Evolutionary conservation across 495 filamentous ascomycete genomes (phyloP).

Genomic region (Aspergillus baeticus): DNA sequence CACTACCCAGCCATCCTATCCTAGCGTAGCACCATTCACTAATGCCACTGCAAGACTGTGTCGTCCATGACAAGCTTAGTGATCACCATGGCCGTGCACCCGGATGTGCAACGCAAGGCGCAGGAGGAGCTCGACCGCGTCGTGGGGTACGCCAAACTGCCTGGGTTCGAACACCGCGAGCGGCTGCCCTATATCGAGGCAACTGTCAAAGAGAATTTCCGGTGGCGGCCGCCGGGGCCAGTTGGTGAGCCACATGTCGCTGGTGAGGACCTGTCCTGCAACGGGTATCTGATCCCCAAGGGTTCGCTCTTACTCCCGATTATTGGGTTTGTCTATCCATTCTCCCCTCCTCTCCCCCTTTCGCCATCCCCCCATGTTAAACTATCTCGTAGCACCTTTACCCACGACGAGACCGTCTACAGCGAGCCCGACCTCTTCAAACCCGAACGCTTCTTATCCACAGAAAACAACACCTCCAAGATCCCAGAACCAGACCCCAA

Average conservation of each 20-base stretch:
- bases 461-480: too few relatives aligned
- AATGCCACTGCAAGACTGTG: slow-evolving; percentile 21
- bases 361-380: too few relatives aligned
- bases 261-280: too few relatives aligned
- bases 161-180: slow-evolving; percentile 24
- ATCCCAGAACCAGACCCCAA: slow-evolving; percentile 34
- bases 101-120: slow-evolving; percentile 50
- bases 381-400: too few relatives aligned
- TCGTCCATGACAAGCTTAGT: slow-evolving; percentile 37
- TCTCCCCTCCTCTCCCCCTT: too few relatives aligned
- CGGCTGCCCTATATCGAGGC: slow-evolving; percentile 38
- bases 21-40: neutral
- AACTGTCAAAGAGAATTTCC: too few relatives aligned
- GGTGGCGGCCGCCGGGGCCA: too few relatives aligned
- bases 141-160: slow-evolving; percentile 33
- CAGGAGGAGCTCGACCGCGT: slow-evolving; percentile 59
- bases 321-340: too few relatives aligned
- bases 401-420: slow-evolving; percentile 14
- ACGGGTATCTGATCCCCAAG: too few relatives aligned
- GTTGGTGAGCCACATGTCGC: too few relatives aligned
- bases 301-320: too few relatives aligned
- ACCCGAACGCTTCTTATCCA: slow-evolving; percentile 34
- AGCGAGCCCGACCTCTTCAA: slow-evolving; percentile 31
- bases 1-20: too few relatives aligned
- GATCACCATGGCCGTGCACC: slow-evolving; percentile 47